Percentiles rank a stretch among this genome's conserved stretches.
These are phyloP conservation scores for Puccinia brachypodii DNA, from an alignment of 1,284 basidiomycete genomes.

Conservation along the genomic window DNA sequence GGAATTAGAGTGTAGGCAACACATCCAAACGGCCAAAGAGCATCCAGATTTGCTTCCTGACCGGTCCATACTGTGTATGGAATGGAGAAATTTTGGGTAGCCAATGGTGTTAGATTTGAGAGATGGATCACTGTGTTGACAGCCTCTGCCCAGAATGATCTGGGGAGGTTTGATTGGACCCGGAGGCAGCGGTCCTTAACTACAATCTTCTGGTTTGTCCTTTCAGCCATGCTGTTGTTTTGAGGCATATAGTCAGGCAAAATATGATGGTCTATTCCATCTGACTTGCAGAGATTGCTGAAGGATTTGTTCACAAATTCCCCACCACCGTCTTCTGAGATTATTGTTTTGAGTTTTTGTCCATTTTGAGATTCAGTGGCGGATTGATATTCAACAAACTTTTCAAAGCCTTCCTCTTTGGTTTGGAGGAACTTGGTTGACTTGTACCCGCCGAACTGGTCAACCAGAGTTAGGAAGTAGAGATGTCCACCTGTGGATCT, in stretches of 20 bases:
- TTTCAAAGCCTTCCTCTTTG: not conserved
- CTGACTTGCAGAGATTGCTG: not conserved
- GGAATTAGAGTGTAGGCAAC: not conserved
- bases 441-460: not conserved
- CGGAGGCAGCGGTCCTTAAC: not conserved
- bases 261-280: not conserved
- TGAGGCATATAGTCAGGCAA: slow-evolving; percentile 1
- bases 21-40: not conserved
- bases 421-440: not conserved
- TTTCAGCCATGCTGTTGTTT: not conserved
- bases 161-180: not conserved
- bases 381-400: not conserved
- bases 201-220: not conserved
- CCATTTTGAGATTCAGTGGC: not conserved
- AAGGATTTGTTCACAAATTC: not conserved
- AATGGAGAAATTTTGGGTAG: not conserved
- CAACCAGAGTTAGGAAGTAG: slow-evolving; percentile 1
- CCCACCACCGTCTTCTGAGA: slow-evolving; percentile 2
- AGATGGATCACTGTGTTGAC: slow-evolving; percentile 1
- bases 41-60: not conserved
- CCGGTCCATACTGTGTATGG: not conserved
- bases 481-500: not conserved
- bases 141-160: slow-evolving; percentile 1
- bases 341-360: not conserved
- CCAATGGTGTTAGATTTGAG: not conserved